phyloP scores from a whole-genome alignment of 345 rosid genomes.

The Litchi chinensis region DNA sequence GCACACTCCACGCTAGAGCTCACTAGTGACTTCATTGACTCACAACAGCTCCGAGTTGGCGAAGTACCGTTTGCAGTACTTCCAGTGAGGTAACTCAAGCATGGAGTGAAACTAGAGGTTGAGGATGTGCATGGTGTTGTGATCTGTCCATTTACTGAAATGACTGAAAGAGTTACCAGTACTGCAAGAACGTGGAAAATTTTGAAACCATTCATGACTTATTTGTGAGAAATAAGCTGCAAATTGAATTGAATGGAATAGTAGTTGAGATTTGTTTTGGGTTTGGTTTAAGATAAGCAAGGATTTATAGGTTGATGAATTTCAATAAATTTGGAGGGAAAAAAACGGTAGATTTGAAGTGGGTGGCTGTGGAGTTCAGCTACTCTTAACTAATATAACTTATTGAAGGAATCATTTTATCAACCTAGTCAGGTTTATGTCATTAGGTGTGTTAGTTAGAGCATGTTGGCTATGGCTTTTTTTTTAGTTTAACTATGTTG shows the following conservation, averaged over 20 bases:
- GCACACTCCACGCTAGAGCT: slow-evolving; percentile 59
- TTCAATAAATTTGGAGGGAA: slow-evolving; percentile 20
- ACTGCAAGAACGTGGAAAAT: slow-evolving; percentile 25
- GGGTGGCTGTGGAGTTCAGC: slow-evolving; percentile 49
- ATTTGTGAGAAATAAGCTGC: background rate
- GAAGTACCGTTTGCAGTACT: slow-evolving; percentile 56
- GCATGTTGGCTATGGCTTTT: slow-evolving; percentile 17
- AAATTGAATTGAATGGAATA: background rate
- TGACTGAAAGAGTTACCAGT: slow-evolving; percentile 23
- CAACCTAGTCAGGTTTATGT: background rate
- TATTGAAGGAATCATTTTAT: slow-evolving; percentile 13
- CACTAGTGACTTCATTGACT: slow-evolving; percentile 52
- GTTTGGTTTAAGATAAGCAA: slow-evolving; percentile 5
- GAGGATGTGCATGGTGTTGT: slow-evolving; percentile 79
- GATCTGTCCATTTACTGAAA: slow-evolving; percentile 60
- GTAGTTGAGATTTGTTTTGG: background rate
- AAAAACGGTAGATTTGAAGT: slow-evolving; percentile 33
- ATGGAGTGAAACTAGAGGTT: slow-evolving; percentile 76
- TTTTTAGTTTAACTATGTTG: background rate
- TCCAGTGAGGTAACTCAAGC: slow-evolving; percentile 77
- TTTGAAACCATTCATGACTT: slow-evolving; percentile 28
- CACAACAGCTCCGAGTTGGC: slow-evolving; percentile 70
- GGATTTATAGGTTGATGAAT: slow-evolving; percentile 26
- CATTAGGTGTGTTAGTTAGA: slow-evolving; percentile 21
- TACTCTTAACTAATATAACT: slow-evolving; percentile 31